Evolutionary conservation across 306 rosid genomes (phyloP).

Genomic region (Vigna angularis): DNA sequence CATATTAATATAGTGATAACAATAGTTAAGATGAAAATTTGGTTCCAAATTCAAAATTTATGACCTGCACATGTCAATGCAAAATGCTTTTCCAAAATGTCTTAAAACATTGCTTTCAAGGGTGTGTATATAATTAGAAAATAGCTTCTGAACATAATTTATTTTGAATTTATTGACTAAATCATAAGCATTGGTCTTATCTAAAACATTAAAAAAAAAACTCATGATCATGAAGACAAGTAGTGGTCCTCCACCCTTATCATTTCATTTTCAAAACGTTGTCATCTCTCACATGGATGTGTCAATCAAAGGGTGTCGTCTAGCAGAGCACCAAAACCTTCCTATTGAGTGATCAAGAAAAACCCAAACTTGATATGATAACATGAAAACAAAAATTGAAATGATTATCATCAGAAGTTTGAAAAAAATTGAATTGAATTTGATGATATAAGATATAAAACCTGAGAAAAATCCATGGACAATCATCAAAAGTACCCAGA

Average conservation of each 20-base stretch:
- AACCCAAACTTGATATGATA: not conserved
- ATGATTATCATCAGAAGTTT: not conserved
- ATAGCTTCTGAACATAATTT: not conserved
- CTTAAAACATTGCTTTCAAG: not conserved
- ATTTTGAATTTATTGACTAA: not conserved
- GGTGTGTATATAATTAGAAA: not conserved
- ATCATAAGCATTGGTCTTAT: not conserved
- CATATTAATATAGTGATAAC: no score
- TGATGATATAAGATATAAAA: not conserved
- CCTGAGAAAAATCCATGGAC: not conserved
- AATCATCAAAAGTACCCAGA: not conserved
- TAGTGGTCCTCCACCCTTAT: not conserved
- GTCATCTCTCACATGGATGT: constrained; percentile 30
- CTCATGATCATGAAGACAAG: no score
- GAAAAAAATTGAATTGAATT: not conserved
- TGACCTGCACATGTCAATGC: not conserved
- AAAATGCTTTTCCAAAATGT: not conserved
- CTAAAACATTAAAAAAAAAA: no score
- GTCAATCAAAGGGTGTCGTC: not conserved
- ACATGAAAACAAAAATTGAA: not conserved
- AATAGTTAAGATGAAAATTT: no score
- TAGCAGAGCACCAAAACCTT: not conserved
- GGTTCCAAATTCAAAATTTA: no score
- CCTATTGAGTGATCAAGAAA: not conserved
- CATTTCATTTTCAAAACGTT: not conserved